A percentile compares a stretch with the other conserved stretches of the same genome.
phyloP scores from a whole-genome alignment of 805 yeast species.

The Cyberlindnera americana region DNA sequence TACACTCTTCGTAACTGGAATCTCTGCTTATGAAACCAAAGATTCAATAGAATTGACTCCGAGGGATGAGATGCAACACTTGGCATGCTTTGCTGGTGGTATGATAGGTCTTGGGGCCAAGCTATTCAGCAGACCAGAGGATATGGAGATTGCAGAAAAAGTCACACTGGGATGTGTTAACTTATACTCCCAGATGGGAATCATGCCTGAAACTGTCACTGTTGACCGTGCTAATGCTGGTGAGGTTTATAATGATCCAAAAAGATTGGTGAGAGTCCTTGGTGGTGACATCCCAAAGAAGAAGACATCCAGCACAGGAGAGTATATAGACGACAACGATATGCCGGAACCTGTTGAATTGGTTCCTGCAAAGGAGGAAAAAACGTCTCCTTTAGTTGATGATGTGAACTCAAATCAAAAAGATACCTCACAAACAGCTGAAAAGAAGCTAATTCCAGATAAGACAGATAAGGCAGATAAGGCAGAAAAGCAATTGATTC shows the following conservation, averaged over 20 bases:
- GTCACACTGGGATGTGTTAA: constrained; percentile 48
- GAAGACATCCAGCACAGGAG: too few species aligned
- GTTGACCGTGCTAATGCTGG: constrained; percentile 27
- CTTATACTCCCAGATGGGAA: constrained; percentile 38
- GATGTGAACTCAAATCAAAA: too few species aligned
- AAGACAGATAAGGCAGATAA: too few species aligned
- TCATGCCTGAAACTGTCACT: constrained; percentile 41
- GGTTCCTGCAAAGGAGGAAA: too few species aligned
- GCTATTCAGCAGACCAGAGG: constrained; percentile 34
- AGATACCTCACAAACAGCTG: too few species aligned
- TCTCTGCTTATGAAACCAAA: constrained; percentile 25
- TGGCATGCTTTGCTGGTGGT: constrained; percentile 52
- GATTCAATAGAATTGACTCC: constrained; percentile 19
- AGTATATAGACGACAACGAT: too few species aligned
- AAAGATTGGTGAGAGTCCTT: constrained; percentile 7
- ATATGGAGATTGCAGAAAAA: constrained; percentile 38
- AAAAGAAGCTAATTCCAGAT: too few species aligned
- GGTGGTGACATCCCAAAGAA: neutral
- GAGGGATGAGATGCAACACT: constrained; percentile 41
- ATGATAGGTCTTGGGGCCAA: constrained; percentile 47
- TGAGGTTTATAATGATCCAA: constrained; percentile 19
- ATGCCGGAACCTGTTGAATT: too few species aligned
- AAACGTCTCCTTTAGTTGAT: too few species aligned
- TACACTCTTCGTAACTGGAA: constrained; percentile 29
- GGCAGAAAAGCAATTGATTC: too few species aligned